Percentiles rank a stretch among this genome's conserved stretches.
These are phyloP conservation scores for Lentinula guzmanii DNA, from an alignment of 768 basidiomycete genomes.

Conservation along the genomic window DNA sequence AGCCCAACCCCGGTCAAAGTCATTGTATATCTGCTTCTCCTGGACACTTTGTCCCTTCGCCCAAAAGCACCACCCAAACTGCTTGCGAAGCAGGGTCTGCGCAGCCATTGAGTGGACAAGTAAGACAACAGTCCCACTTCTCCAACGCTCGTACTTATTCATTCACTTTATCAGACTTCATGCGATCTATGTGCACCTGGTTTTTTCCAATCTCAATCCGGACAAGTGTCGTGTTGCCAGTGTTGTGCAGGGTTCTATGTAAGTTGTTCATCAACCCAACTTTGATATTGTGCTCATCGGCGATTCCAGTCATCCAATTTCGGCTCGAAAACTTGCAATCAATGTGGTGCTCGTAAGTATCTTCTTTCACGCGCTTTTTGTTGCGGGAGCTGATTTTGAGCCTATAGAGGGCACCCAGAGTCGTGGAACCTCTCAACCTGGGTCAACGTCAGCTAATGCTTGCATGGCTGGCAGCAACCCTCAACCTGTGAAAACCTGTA, in stretches of 20 bases:
- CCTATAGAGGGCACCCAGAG: not conserved
- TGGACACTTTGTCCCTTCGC: not conserved
- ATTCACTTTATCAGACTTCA: not conserved
- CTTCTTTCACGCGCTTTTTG: not conserved
- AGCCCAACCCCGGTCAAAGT: not conserved
- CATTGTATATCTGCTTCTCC: not conserved
- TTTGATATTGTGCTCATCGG: not conserved
- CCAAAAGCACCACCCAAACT: not conserved
- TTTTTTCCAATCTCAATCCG: not conserved
- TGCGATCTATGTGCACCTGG: not conserved
- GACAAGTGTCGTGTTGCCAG: not conserved
- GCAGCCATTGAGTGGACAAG: not conserved
- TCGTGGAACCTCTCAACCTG: not conserved
- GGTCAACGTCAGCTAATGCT: not conserved
- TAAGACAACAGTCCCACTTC: not conserved
- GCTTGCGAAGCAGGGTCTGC: not conserved
- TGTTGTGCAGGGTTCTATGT: not conserved
- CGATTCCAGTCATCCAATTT: not conserved
- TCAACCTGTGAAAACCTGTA: not conserved
- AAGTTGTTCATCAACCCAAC: not conserved
- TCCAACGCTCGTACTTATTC: too few species aligned
- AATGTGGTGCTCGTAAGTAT: not conserved
- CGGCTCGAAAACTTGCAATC: not conserved
- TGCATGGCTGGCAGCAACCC: not conserved
- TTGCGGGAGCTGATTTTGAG: not conserved